phyloP scores from a whole-genome alignment of 108 stramenopile genomes.

The Cylindrotheca closterium region DNA sequence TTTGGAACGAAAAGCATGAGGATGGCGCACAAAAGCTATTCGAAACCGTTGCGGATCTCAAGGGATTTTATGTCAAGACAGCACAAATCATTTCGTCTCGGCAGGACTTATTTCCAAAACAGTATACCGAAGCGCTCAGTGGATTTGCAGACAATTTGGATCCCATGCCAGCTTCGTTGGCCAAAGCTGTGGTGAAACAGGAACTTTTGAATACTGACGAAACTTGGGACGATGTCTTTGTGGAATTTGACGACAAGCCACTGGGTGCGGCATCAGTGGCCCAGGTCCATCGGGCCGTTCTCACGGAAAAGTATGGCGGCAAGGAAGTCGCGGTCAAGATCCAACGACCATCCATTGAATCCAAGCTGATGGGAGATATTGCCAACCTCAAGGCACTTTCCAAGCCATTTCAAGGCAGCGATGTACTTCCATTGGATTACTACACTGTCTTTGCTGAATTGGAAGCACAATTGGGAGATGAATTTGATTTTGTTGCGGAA shows the following conservation, averaged over 20 bases:
- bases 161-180: conserved; percentile 77
- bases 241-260: conserved; percentile 77
- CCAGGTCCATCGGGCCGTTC: conserved; percentile 91
- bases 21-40: conserved; percentile 74
- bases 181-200: conserved; percentile 65
- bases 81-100: conserved; percentile 63
- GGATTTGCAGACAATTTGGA: conserved; percentile 89
- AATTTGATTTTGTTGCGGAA: conserved; percentile 95
- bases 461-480: conserved; percentile 84
- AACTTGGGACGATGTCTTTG: conserved; percentile 80
- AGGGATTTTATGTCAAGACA: conserved; percentile 97
- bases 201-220: conserved; percentile 66
- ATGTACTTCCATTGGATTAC: conserved; percentile 89
- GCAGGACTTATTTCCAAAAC: conserved; percentile 87
- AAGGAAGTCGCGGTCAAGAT: conserved; percentile 94
- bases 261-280: conserved; percentile 82
- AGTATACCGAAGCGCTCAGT: conserved; percentile 84
- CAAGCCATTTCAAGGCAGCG: conserved; percentile 70
- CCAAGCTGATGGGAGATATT: conserved; percentile 91
- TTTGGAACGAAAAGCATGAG: conserved; percentile 73
- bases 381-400: conserved; percentile 86
- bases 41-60: conserved; percentile 77
- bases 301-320: conserved; percentile 75
- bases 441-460: conserved; percentile 91
- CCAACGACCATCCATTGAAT: conserved; percentile 90